Evolutionary conservation across 2,329 filamentous ascomycete genomes (phyloP).

Genomic region (Pyrenophora tritici-repentis): DNA sequence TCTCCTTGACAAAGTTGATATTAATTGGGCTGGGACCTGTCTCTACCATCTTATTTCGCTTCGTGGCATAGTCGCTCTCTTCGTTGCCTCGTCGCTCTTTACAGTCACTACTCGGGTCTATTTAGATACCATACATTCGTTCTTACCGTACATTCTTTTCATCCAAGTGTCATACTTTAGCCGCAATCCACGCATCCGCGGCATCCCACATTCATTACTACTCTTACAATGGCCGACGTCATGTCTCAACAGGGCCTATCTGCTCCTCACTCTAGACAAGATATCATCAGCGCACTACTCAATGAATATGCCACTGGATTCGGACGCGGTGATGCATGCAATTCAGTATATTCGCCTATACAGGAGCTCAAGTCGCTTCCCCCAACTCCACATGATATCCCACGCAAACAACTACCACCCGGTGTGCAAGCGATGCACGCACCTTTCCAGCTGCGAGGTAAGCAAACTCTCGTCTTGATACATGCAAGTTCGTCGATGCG

Average conservation of each 20-base stretch:
- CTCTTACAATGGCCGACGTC: slow-evolving; percentile 32
- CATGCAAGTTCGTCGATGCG: neutral
- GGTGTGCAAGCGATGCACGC: slow-evolving; percentile 33
- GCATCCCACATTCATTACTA: slow-evolving; percentile 4
- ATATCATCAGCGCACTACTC: slow-evolving; percentile 46
- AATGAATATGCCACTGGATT: slow-evolving; percentile 46
- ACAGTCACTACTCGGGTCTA: slow-evolving; percentile 1
- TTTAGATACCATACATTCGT: slow-evolving; percentile 13
- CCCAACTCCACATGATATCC: slow-evolving; percentile 31
- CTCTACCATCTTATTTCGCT: slow-evolving; percentile 13
- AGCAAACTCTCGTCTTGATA: slow-evolving; percentile 7
- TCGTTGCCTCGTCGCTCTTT: slow-evolving; percentile 19
- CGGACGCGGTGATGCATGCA: slow-evolving; percentile 27
- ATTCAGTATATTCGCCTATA: slow-evolving; percentile 29
- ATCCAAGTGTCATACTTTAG: too few relatives aligned
- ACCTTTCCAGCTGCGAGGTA: slow-evolving; percentile 45
- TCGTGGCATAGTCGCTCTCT: slow-evolving; percentile 25
- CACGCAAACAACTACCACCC: slow-evolving; percentile 31
- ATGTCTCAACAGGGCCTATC: slow-evolving; percentile 31
- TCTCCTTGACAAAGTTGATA: slow-evolving; percentile 20
- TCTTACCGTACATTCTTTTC: neutral
- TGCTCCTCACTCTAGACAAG: slow-evolving; percentile 42
- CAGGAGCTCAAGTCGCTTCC: slow-evolving; percentile 40
- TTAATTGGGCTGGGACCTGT: slow-evolving; percentile 28
- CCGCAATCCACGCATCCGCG: neutral